phyloP scores from a whole-genome alignment of 1,284 basidiomycete genomes.

The Melampsora larici-populina region DNA sequence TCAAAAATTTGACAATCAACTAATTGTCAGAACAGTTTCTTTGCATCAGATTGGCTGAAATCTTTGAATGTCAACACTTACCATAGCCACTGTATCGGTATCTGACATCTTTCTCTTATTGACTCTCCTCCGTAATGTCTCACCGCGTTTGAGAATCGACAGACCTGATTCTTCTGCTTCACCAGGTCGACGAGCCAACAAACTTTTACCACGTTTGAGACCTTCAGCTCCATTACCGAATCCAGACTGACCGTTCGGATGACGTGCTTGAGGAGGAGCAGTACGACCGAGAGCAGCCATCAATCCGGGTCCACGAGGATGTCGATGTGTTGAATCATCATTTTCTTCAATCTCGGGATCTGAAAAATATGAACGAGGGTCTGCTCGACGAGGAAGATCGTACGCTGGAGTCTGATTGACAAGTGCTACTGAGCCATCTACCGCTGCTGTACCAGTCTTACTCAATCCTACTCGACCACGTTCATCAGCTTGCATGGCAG shows the following conservation, averaged over 20 bases:
- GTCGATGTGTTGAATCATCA: slow-evolving; percentile 40
- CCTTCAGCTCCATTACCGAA: slow-evolving; percentile 51
- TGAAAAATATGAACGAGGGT: slow-evolving; percentile 51
- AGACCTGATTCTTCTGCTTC: slow-evolving; percentile 76
- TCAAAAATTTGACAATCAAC: neutral
- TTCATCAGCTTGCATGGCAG: slow-evolving; percentile 70
- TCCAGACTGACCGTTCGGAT: neutral
- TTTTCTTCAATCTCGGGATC: slow-evolving; percentile 31
- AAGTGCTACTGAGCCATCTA: slow-evolving; percentile 17
- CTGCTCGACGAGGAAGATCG: slow-evolving; percentile 58
- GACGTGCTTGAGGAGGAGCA: slow-evolving; percentile 46
- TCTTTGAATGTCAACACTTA: slow-evolving; percentile 47
- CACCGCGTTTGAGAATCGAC: slow-evolving; percentile 75
- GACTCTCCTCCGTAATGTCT: slow-evolving; percentile 65
- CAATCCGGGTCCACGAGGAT: slow-evolving; percentile 27
- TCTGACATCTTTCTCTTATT: slow-evolving; percentile 58
- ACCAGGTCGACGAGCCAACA: slow-evolving; percentile 73
- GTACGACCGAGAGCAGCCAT: slow-evolving; percentile 44
- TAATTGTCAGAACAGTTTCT: neutral
- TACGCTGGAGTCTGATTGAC: slow-evolving; percentile 4
- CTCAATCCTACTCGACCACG: slow-evolving; percentile 23
- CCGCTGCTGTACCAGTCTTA: slow-evolving; percentile 28
- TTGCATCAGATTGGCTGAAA: slow-evolving; percentile 15
- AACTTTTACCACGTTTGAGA: slow-evolving; percentile 76
- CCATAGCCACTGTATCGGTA: slow-evolving; percentile 53